phyloP scores from a whole-genome alignment of 1,139 yeast genomes.

The Spencermartinsiella ligniputridi region DNA sequence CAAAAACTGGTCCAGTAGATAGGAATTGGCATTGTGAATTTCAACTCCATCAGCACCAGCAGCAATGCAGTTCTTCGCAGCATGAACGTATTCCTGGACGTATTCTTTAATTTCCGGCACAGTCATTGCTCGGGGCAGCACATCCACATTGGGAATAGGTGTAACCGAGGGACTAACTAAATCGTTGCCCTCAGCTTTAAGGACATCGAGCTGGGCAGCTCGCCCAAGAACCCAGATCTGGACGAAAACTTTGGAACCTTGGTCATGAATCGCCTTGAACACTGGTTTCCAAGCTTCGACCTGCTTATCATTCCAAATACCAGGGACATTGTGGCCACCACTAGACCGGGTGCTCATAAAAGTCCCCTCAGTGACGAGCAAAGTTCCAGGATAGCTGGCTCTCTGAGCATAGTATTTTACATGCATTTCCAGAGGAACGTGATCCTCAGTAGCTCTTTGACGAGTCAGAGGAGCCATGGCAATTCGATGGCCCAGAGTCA shows the following conservation, averaged over 20 bases:
- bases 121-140: slow-evolving; percentile 40
- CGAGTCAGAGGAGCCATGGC: slow-evolving; percentile 56
- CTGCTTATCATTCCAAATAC: slow-evolving; percentile 48
- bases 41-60: slow-evolving; percentile 72
- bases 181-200: slow-evolving; percentile 39
- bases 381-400: slow-evolving; percentile 47
- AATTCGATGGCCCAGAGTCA: slow-evolving; percentile 38
- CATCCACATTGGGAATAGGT: slow-evolving; percentile 17
- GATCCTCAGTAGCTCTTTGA: slow-evolving; percentile 33
- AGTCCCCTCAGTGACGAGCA: slow-evolving; percentile 42
- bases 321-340: slow-evolving; percentile 47
- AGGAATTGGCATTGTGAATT: slow-evolving; percentile 67
- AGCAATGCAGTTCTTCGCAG: slow-evolving; percentile 45
- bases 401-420: slow-evolving; percentile 50
- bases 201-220: slow-evolving; percentile 41
- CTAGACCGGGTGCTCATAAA: slow-evolving; percentile 35
- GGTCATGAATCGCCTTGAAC: slow-evolving; percentile 47
- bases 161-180: slow-evolving; percentile 11
- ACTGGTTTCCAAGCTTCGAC: slow-evolving; percentile 48
- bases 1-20: slow-evolving; percentile 58
- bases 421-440: slow-evolving; percentile 45
- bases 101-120: slow-evolving; percentile 41
- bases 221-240: slow-evolving; percentile 66
- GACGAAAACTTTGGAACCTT: slow-evolving; percentile 46
- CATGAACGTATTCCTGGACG: slow-evolving; percentile 37